Conservation (phyloP, 1,284 basidiomycete species). For the Marasmius sp. region DNA sequence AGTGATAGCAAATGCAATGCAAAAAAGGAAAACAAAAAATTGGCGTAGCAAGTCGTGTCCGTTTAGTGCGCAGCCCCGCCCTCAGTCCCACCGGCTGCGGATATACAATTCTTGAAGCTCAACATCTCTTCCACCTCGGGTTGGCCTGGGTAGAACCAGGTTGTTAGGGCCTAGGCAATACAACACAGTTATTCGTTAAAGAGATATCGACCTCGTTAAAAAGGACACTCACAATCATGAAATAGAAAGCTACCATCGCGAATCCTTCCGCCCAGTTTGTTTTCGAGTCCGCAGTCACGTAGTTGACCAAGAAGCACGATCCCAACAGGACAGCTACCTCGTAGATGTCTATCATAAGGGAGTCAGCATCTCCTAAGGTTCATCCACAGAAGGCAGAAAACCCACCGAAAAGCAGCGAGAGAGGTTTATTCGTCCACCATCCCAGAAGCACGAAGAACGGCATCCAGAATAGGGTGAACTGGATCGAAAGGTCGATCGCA, state of each 20-base stretch:
- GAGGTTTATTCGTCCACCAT: constrained; percentile 56
- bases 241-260: constrained; percentile 61
- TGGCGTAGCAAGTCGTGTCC: not conserved
- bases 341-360: constrained; percentile 48
- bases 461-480: constrained; percentile 69
- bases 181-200: not conserved
- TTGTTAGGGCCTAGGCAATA: constrained; percentile 40
- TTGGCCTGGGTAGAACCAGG: constrained; percentile 59
- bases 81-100: not conserved
- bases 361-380: constrained; percentile 1
- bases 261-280: constrained; percentile 70
- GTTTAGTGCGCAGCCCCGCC: not conserved
- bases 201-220: not conserved
- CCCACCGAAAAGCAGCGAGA: constrained; percentile 57
- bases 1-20: too few relatives aligned
- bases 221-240: constrained; percentile 43
- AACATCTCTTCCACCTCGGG: constrained; percentile 8
- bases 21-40: not conserved
- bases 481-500: constrained; percentile 66
- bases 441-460: constrained; percentile 58
- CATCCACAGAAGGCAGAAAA: not conserved
- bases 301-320: constrained; percentile 69
- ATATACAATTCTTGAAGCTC: constrained; percentile 4
- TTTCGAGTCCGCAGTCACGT: constrained; percentile 67
- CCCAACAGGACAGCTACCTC: constrained; percentile 61